A percentile compares a stretch with the other conserved stretches of the same genome.
Evolutionary conservation across 805 yeast species (phyloP).

Genomic region (Spathaspora gorwiae): DNA sequence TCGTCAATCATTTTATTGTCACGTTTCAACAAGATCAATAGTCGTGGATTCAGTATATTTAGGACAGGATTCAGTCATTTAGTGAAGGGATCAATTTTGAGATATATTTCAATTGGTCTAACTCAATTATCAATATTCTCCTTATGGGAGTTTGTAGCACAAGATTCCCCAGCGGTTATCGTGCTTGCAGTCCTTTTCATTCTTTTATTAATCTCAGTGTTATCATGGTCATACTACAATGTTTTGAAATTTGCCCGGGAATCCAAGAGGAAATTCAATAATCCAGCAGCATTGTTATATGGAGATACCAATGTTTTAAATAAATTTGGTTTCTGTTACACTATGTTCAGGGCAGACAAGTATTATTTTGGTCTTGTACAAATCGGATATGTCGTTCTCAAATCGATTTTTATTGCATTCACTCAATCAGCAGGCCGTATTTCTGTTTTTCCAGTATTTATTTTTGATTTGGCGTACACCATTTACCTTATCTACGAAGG

Average conservation of each 20-base stretch:
- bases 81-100: slow-evolving; percentile 72
- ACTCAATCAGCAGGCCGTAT: slow-evolving; percentile 79
- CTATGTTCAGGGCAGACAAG: slow-evolving; percentile 76
- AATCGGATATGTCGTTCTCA: slow-evolving; percentile 56
- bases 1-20: slow-evolving; percentile 45
- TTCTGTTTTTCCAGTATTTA: slow-evolving; percentile 71
- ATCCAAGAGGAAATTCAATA: slow-evolving; percentile 58
- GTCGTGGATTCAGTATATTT: slow-evolving; percentile 44
- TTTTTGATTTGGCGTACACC: slow-evolving; percentile 70
- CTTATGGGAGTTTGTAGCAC: slow-evolving; percentile 78
- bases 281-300: slow-evolving; percentile 84
- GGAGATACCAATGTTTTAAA: slow-evolving; percentile 70
- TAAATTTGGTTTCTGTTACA: slow-evolving; percentile 84
- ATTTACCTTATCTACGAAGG: slow-evolving; percentile 54
- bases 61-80: slow-evolving; percentile 54
- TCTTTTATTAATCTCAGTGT: slow-evolving; percentile 52
- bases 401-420: slow-evolving; percentile 69
- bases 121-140: slow-evolving; percentile 76
- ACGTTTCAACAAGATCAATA: slow-evolving; percentile 47
- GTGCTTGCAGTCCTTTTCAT: slow-evolving; percentile 74
- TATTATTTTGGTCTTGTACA: slow-evolving; percentile 81
- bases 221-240: slow-evolving; percentile 64
- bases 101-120: slow-evolving; percentile 81
- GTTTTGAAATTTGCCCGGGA: slow-evolving; percentile 57
- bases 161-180: slow-evolving; percentile 85